Percentiles rank a stretch among this genome's conserved stretches.
phyloP scores from a whole-genome alignment of 352 stramenopile species.

The Globisporangium takayamanum region DNA sequence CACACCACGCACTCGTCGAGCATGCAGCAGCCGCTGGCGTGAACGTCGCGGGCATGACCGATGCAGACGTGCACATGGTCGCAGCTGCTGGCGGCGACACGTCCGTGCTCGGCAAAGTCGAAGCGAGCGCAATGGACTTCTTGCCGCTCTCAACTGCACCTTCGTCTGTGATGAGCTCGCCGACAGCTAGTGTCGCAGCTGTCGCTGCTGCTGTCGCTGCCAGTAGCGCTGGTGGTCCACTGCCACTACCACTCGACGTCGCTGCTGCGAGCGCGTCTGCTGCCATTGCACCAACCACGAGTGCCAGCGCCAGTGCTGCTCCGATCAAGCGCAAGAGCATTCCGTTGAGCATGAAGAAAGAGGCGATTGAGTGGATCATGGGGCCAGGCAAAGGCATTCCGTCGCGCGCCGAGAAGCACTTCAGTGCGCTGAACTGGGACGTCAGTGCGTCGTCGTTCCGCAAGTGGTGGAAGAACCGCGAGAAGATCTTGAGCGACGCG shows the following conservation, averaged over 20 bases:
- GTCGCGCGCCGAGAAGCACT: conserved; percentile 68
- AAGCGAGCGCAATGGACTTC: conserved; percentile 17
- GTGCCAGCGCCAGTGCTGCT: not conserved
- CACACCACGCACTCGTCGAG: conserved; percentile 14
- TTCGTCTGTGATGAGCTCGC: conserved; percentile 10
- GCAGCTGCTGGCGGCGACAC: not conserved
- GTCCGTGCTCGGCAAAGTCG: conserved; percentile 4
- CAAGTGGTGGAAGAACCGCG: conserved; percentile 84
- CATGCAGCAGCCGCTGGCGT: conserved; percentile 9
- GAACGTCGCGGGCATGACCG: conserved; percentile 3
- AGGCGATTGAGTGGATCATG: conserved; percentile 78
- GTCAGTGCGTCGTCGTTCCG: conserved; percentile 71
- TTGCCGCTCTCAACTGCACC: conserved; percentile 21
- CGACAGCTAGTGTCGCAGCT: not conserved
- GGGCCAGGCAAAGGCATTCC: conserved; percentile 62
- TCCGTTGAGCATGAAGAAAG: conserved; percentile 76
- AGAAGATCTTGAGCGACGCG: conserved; percentile 68
- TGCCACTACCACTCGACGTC: not conserved
- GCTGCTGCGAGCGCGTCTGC: not conserved
- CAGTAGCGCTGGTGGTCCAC: not conserved
- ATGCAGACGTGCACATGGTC: conserved; percentile 8
- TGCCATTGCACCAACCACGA: not conserved
- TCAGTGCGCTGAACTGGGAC: conserved; percentile 62
- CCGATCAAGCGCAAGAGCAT: conserved; percentile 67
- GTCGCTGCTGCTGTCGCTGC: not conserved